Conservation (phyloP, 2,329 filamentous ascomycete species). For the Cladobotryum mycophilum region DNA sequence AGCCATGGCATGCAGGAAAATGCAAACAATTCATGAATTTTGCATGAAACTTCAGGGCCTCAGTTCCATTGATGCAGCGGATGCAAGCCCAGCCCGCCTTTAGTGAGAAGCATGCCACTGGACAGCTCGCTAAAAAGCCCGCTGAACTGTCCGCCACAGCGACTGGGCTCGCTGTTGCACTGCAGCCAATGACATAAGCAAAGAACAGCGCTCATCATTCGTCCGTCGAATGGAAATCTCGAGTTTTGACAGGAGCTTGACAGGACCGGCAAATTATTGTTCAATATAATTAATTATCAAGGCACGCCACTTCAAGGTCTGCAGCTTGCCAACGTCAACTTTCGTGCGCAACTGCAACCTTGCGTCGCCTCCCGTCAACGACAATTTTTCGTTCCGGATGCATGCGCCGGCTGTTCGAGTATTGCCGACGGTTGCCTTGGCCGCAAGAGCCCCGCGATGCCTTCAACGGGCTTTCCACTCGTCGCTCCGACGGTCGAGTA, state of each 20-base stretch:
- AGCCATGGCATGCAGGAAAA: too few species aligned
- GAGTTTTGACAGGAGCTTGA: too few species aligned
- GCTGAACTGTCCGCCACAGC: too few species aligned
- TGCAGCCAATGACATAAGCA: background rate
- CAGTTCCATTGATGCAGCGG: too few species aligned
- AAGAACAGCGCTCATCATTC: background rate
- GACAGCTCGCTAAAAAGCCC: too few species aligned
- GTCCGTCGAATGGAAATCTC: too few species aligned
- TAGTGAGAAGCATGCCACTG: too few species aligned
- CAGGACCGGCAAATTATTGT: background rate
- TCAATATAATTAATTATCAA: background rate
- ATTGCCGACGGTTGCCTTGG: slow-evolving; percentile 20
- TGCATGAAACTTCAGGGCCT: too few species aligned
- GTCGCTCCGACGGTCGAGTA: slow-evolving; percentile 13
- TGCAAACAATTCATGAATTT: too few species aligned
- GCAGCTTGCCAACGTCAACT: background rate
- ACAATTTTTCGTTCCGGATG: slow-evolving; percentile 23
- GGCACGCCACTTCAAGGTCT: background rate
- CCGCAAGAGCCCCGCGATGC: slow-evolving; percentile 19
- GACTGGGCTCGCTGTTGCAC: too few species aligned
- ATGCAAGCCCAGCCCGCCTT: too few species aligned
- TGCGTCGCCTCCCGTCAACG: slow-evolving; percentile 13
- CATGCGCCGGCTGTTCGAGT: slow-evolving; percentile 24
- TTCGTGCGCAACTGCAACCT: slow-evolving; percentile 5
- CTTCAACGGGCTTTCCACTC: slow-evolving; percentile 18